Percentiles rank a stretch among this genome's conserved stretches.
phyloP scores from a whole-genome alignment of 176 grass and related monocot species.

The Thalia dealbata region DNA sequence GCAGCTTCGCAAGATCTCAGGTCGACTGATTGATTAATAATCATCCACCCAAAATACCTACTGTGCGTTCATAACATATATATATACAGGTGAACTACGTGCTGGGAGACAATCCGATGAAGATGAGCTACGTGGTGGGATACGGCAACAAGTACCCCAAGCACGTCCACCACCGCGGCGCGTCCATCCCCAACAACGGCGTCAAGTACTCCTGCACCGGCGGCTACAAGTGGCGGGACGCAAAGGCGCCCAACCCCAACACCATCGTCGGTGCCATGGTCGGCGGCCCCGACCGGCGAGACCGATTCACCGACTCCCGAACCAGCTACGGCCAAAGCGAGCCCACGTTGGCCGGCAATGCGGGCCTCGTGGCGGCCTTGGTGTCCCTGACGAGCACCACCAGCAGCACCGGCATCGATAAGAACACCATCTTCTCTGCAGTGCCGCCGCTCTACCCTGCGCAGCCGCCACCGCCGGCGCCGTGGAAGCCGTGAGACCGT shows the following conservation, averaged over 20 bases:
- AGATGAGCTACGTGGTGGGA: conserved; percentile 93
- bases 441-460: conserved; percentile 71
- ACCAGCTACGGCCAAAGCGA: conserved; percentile 56
- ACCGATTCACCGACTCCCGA: conserved; percentile 51
- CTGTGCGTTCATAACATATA: no score
- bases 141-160: conserved; percentile 77
- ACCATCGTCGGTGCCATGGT: conserved; percentile 76
- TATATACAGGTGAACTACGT: conserved; percentile 60
- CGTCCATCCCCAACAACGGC: conserved; percentile 73
- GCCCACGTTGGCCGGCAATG: conserved; percentile 76
- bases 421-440: conserved; percentile 90
- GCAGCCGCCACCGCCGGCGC: conserved; percentile 56
- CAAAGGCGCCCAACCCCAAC: conserved; percentile 60
- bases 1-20: conserved; percentile 61
- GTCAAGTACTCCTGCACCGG: conserved; percentile 75
- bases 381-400: conserved; percentile 62
- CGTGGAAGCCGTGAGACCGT: conserved; percentile 60
- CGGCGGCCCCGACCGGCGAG: conserved; percentile 64
- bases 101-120: conserved; percentile 68
- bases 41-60: no score
- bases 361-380: conserved; percentile 67
- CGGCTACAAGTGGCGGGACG: conserved; percentile 55
- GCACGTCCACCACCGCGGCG: conserved; percentile 61
- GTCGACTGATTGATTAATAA: conserved; percentile 13
- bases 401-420: conserved; percentile 45